Conservation (phyloP, 306 rosid genomes). For the Acacia crassicarpa region DNA sequence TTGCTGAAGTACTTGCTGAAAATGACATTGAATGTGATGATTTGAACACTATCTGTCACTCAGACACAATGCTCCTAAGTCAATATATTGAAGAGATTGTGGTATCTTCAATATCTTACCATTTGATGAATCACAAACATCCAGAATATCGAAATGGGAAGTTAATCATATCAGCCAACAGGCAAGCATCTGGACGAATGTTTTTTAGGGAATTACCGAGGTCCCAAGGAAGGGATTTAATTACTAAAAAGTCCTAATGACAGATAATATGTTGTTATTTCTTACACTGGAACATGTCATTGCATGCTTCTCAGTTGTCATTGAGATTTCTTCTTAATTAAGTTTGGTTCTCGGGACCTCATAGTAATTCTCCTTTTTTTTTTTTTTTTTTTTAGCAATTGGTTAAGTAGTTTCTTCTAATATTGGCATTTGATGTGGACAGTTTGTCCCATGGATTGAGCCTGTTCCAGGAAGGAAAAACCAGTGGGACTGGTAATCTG, state of each 20-base stretch:
- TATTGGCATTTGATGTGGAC: conserved; percentile 38
- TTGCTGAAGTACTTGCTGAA: conserved; percentile 72
- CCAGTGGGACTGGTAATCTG: conserved; percentile 48
- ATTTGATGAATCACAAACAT: conserved; percentile 55
- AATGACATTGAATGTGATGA: conserved; percentile 79
- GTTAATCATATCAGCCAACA: conserved; percentile 67
- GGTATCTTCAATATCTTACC: conserved; percentile 60
- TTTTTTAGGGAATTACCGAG: neutral
- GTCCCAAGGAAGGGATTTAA: too few species aligned
- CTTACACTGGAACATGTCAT: too few species aligned
- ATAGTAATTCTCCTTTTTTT: too few species aligned
- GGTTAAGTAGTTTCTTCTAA: conserved; percentile 1
- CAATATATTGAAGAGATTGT: conserved; percentile 63
- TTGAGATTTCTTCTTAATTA: too few species aligned
- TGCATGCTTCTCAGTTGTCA: too few species aligned
- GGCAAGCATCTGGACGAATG: conserved; percentile 40
- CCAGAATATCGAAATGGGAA: conserved; percentile 79
- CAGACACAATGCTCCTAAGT: conserved; percentile 60
- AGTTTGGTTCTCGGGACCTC: too few species aligned
- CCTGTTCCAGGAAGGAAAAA: conserved; percentile 65
- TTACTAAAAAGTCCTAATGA: too few species aligned
- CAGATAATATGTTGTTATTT: too few species aligned
- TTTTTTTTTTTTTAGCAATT: neutral
- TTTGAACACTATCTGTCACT: conserved; percentile 51
- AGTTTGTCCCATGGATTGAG: conserved; percentile 77